Conservation (phyloP, 2,329 filamentous ascomycete genomes). For the Ceratocystis papillata region DNA sequence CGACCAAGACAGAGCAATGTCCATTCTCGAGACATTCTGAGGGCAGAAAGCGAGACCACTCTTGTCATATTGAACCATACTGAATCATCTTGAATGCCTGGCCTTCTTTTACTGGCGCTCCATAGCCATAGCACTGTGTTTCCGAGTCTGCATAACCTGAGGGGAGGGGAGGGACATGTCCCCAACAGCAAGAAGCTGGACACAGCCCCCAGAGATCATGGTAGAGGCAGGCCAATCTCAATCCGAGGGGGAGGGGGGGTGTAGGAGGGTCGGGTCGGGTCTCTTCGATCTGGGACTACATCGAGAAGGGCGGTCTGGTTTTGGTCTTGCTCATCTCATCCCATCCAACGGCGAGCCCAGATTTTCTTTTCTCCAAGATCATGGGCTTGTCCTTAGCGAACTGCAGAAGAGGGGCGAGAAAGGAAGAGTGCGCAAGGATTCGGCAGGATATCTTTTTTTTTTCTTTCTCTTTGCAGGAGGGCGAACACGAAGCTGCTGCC, state of each 20-base stretch:
- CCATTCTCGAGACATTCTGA: neutral
- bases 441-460: neutral
- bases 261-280: no score
- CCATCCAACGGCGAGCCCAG: neutral
- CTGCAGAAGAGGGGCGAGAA: neutral
- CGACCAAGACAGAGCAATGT: neutral
- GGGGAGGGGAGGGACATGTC: neutral
- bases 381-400: neutral
- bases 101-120: no score
- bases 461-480: no score
- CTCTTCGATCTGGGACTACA: neutral
- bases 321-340: no score
- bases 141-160: no score
- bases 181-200: neutral
- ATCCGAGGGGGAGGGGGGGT: neutral
- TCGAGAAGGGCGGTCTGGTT: conserved; percentile 3
- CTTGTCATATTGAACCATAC: neutral
- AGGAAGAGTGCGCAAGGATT: neutral
- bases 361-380: neutral
- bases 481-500: no score
- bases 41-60: neutral
- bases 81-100: neutral
- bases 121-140: no score
- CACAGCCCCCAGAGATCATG: neutral
- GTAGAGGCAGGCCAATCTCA: neutral